phyloP scores from a whole-genome alignment of 2,329 filamentous ascomycete species.

The Chaetomiaceae sp. region DNA sequence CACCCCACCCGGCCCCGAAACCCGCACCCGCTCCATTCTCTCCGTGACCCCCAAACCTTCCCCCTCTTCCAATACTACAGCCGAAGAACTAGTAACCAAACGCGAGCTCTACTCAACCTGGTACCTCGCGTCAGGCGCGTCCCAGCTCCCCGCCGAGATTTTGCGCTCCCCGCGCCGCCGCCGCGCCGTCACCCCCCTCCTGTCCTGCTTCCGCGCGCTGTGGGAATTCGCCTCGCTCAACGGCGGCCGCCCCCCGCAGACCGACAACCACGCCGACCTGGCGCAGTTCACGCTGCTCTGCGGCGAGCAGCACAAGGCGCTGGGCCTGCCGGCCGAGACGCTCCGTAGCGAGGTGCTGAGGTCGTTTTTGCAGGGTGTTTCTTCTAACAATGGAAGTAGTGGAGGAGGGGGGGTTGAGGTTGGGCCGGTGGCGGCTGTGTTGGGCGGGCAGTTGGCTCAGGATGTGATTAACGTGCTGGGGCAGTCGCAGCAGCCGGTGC shows the following conservation, averaged over 20 bases:
- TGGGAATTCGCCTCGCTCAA: conserved; percentile 75
- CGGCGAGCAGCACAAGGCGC: conserved; percentile 70
- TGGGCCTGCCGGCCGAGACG: conserved; percentile 64
- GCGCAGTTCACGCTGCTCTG: conserved; percentile 72
- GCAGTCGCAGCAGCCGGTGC: conserved; percentile 86
- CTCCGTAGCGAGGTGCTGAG: conserved; percentile 69
- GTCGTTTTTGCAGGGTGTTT: conserved; percentile 78
- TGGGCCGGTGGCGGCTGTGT: conserved; percentile 78
- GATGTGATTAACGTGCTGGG: conserved; percentile 97
- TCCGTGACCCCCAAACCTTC: conserved; percentile 62
- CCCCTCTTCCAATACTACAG: conserved; percentile 25
- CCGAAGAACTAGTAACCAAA: conserved; percentile 73
- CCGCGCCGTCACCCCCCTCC: conserved; percentile 72
- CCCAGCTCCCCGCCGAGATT: conserved; percentile 67
- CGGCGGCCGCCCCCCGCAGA: conserved; percentile 50
- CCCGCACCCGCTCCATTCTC: conserved; percentile 71
- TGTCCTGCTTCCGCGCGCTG: conserved; percentile 81
- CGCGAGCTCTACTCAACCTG: conserved; percentile 86
- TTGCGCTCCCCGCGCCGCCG: conserved; percentile 63
- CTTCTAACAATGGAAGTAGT: background rate
- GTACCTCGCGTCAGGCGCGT: conserved; percentile 73
- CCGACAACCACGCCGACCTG: conserved; percentile 60
- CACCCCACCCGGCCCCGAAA: conserved; percentile 60
- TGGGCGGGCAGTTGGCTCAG: conserved; percentile 88
- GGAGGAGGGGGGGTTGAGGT: conserved; percentile 55